Evolutionary conservation across 805 yeast species (phyloP).

Genomic region (Teunomyces pallodes): DNA sequence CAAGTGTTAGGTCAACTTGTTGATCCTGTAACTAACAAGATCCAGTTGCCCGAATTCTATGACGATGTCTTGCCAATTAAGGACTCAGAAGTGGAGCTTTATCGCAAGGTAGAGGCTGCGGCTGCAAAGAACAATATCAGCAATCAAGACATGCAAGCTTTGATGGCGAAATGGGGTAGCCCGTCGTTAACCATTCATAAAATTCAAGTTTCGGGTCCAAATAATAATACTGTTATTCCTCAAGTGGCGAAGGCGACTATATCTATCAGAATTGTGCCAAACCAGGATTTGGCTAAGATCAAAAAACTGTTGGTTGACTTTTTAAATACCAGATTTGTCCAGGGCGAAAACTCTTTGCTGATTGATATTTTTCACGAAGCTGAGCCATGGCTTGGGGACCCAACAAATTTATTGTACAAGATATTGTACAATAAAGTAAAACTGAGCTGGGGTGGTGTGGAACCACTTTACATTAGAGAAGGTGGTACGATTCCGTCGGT

Average conservation of each 20-base stretch:
- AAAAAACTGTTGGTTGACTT: conserved; percentile 48
- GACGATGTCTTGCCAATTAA: conserved; percentile 61
- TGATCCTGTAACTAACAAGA: conserved; percentile 34
- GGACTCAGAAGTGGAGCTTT: conserved; percentile 56
- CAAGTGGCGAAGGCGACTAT: conserved; percentile 71
- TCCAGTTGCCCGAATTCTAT: conserved; percentile 70
- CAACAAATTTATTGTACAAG: conserved; percentile 68
- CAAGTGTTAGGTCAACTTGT: conserved; percentile 66
- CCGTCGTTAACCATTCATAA: conserved; percentile 89
- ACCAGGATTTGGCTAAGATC: conserved; percentile 65
- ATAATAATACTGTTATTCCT: conserved; percentile 87
- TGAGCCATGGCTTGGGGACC: conserved; percentile 95
- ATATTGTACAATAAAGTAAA: conserved; percentile 60
- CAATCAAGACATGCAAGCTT: conserved; percentile 38
- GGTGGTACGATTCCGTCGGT: conserved; percentile 97
- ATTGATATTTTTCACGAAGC: conserved; percentile 76
- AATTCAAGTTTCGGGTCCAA: conserved; percentile 84
- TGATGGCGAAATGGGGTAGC: conserved; percentile 80
- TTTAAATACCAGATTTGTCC: conserved; percentile 45
- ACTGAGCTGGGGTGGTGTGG: conserved; percentile 66
- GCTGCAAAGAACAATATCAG: conserved; percentile 32
- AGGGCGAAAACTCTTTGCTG: conserved; percentile 59
- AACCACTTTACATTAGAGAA: conserved; percentile 86
- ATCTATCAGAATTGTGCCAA: conserved; percentile 87
- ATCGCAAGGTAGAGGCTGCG: conserved; percentile 54